phyloP scores from a whole-genome alignment of 768 basidiomycete genomes.

The Exidia glandulosa region DNA sequence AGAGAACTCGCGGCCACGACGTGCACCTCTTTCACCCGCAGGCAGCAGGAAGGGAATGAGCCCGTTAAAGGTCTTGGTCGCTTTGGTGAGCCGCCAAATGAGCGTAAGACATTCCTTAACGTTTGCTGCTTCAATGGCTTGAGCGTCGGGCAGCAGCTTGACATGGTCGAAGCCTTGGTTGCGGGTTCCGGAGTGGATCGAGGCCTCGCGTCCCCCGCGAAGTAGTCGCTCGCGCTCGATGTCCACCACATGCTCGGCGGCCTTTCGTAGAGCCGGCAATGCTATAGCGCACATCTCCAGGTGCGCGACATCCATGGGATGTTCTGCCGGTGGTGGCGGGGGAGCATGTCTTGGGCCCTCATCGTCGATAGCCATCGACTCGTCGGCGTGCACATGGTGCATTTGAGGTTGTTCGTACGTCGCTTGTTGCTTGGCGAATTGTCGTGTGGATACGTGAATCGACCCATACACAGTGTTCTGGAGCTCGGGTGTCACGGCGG shows the following conservation, averaged over 20 bases:
- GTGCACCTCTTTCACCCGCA: conserved; percentile 37
- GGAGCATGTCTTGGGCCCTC: conserved; percentile 11
- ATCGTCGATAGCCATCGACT: conserved; percentile 54
- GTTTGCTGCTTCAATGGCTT: neutral
- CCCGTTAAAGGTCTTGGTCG: neutral
- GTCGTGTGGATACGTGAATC: neutral
- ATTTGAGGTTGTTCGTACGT: neutral
- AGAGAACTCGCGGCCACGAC: conserved; percentile 69
- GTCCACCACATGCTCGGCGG: neutral
- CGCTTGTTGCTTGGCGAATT: neutral
- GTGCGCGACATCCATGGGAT: neutral
- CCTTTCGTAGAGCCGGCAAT: neutral
- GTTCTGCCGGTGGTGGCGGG: neutral
- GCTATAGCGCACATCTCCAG: neutral
- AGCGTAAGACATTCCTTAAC: neutral
- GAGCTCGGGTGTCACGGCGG: neutral
- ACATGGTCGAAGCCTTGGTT: neutral
- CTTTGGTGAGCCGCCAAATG: neutral
- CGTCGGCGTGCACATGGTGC: conserved; percentile 2
- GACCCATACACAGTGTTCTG: neutral
- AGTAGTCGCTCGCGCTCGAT: neutral
- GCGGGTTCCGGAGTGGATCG: neutral
- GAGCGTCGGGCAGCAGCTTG: neutral
- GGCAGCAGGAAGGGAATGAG: conserved; percentile 27
- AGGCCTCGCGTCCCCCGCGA: neutral